Base-by-base conservation (phyloP, 768 basidiomycete genomes). In the Chlorophyllum brunneum region DNA sequence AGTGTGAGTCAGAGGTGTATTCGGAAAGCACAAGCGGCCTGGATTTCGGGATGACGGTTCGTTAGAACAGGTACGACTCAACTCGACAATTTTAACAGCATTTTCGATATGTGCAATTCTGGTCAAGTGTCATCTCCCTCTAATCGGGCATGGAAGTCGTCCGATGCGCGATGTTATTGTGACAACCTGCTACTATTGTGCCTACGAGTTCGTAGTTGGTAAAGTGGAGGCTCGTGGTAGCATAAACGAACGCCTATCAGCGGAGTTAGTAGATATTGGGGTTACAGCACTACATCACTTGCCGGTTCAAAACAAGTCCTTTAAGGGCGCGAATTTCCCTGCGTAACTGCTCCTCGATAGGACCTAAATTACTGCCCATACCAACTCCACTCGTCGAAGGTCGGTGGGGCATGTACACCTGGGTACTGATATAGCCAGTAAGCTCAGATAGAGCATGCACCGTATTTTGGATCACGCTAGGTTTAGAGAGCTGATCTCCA, bases 241-340 rank as follows among this genome's bases (percentile, higher is more conserved):
- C 69, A 76, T 67, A 49, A 76, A 74, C 5, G 73, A 72, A 22
- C 73, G 70, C 40, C 75, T 76, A 43, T 29, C 27, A n/a, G 10
- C 18, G 42, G 43, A 8, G 7, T 40, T 31, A 41, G 37, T 16
- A 31, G 7, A 34, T 18, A 1, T 23, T 29, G 8, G 7, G 11
- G 22, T n/a, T 26, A n/a, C 15, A n/a, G 26, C 23, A 27, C 20
- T 2, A 24, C 6, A 40, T 58, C 41, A 71, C 75, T 57, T 60
- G 81, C 82, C 89, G 72, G 63, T 88, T 92, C 38, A 92, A 70
- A 41, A 87, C 86, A 18, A 91, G 75, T 7, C 88, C 88, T 60
- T 91, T 92, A 60, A 92, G 66, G 10, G 86, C 83, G 51, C 86
- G 74, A 39, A 92, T 85, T 62, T 92, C 89, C 54, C 81, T 75